phyloP scores from a whole-genome alignment of 257 asterid species.

The Nicotiana obtusifolia region DNA sequence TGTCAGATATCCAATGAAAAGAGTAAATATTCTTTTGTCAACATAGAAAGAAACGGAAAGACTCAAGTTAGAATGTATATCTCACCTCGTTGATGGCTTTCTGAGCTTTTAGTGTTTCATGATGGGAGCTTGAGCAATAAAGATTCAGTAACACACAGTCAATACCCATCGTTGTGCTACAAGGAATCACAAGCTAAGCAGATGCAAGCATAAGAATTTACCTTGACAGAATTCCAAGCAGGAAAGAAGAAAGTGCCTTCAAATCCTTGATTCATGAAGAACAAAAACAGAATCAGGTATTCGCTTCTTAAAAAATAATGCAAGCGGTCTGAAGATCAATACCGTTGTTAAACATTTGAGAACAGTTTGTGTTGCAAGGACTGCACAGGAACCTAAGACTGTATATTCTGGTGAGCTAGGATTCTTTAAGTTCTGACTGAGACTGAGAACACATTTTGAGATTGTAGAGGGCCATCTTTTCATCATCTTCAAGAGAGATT shows the following conservation, averaged over 20 bases:
- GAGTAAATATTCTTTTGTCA: background rate
- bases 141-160: conserved; percentile 14
- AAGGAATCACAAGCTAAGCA: conserved; percentile 14
- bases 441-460: conserved; percentile 65
- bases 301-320: conserved; percentile 15
- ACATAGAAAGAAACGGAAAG: conserved; percentile 7
- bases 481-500: conserved; percentile 75
- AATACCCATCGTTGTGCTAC: background rate
- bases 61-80: conserved; percentile 7
- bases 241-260: conserved; percentile 84
- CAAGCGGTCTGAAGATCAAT: conserved; percentile 6
- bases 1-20: conserved; percentile 27
- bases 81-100: conserved; percentile 97
- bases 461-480: conserved; percentile 97
- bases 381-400: conserved; percentile 94
- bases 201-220: conserved; percentile 22
- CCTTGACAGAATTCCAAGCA: conserved; percentile 92
- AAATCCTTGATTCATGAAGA: conserved; percentile 53
- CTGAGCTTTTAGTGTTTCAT: conserved; percentile 92
- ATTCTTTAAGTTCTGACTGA: conserved; percentile 60
- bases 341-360: conserved; percentile 91
- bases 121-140: conserved; percentile 71
- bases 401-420: conserved; percentile 75
- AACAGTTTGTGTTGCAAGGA: conserved; percentile 84
- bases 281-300: conserved; percentile 25